Conservation (phyloP, 495 filamentous ascomycete species). For the Penicillium bovifimosum region DNA sequence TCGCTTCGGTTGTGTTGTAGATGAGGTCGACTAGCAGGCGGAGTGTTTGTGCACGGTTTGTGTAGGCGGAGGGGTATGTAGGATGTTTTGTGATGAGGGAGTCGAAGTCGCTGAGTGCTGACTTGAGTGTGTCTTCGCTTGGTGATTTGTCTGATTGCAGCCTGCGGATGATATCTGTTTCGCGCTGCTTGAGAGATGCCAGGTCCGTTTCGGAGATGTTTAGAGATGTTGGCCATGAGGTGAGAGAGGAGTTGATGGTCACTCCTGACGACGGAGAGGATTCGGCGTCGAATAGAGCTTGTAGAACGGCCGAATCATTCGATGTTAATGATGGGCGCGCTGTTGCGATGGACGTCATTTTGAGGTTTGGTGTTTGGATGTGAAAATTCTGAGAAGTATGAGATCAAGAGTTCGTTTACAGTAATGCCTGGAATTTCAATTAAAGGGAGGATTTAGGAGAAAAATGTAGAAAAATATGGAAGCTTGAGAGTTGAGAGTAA, state of each 20-base stretch:
- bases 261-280: conserved; percentile 51
- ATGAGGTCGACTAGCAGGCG: conserved; percentile 43
- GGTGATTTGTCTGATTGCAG: conserved; percentile 19
- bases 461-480: background rate
- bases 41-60: conserved; percentile 70
- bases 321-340: conserved; percentile 49
- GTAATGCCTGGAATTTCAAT: background rate
- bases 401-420: background rate
- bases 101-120: conserved; percentile 41
- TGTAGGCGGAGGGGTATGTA: conserved; percentile 65
- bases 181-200: conserved; percentile 21
- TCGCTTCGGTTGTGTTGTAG: conserved; percentile 3
- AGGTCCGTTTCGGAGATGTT: conserved; percentile 23
- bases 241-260: conserved; percentile 51
- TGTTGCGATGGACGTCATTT: conserved; percentile 39
- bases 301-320: conserved; percentile 67
- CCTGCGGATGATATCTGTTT: conserved; percentile 27
- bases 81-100: conserved; percentile 54
- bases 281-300: conserved; percentile 77
- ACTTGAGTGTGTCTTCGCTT: conserved; percentile 17
- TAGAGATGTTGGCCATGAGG: conserved; percentile 48
- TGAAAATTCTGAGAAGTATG: background rate
- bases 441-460: background rate
- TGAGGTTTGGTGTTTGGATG: background rate
- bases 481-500: background rate